phyloP scores from a whole-genome alignment of 1,284 basidiomycete species.

The Tilletia setariae region DNA sequence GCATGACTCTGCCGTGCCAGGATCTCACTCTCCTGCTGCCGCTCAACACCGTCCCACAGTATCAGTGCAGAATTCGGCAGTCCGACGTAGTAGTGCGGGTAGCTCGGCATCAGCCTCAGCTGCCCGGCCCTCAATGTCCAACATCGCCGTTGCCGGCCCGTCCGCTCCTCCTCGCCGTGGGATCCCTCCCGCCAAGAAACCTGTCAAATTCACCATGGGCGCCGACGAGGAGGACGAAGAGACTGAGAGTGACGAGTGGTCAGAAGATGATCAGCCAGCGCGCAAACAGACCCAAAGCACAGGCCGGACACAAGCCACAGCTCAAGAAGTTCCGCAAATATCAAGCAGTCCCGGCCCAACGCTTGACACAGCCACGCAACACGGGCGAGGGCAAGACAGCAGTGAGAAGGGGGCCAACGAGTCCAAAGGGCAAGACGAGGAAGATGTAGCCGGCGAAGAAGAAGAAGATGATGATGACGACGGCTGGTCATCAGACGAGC shows the following conservation, averaged over 20 bases:
- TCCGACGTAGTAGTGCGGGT: not conserved
- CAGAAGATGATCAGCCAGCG: constrained; percentile 46
- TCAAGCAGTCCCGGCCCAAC: not conserved
- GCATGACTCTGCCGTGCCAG: not conserved
- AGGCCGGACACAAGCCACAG: not conserved
- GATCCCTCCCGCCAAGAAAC: constrained; percentile 19
- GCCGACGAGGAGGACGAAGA: constrained; percentile 34
- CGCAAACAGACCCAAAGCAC: not conserved
- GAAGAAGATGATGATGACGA: constrained; percentile 5
- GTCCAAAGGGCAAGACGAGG: not conserved
- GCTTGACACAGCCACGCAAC: not conserved
- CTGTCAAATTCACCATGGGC: constrained; percentile 48
- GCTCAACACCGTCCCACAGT: not conserved
- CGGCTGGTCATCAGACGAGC: constrained; percentile 11
- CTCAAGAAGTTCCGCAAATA: constrained; percentile 5
- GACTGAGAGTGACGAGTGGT: constrained; percentile 52
- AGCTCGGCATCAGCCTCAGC: not conserved
- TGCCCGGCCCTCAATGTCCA: not conserved
- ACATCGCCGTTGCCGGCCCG: not conserved
- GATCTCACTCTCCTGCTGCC: not conserved
- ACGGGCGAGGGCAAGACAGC: not conserved
- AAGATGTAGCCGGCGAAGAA: not conserved
- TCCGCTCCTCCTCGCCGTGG: not conserved
- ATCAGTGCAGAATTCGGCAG: not conserved
- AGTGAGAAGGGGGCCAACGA: not conserved